A percentile compares a stretch with the other conserved stretches of the same genome.
Conservation (phyloP, 1,284 basidiomycete species). For the Ustilago trichophora region DNA sequence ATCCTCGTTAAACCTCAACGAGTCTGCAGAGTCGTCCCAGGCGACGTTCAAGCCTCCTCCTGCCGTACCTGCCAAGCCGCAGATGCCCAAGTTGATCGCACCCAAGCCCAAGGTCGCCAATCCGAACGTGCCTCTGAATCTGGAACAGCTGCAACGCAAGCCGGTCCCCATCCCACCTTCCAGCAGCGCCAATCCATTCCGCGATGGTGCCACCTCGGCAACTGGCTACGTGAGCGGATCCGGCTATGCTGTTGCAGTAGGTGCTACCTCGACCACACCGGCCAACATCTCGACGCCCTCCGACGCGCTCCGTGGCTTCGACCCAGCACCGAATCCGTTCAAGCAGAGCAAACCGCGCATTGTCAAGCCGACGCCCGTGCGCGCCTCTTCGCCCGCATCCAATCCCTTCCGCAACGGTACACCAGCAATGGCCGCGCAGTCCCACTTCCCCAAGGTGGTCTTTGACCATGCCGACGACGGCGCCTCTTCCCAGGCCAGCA, state of each 20-base stretch:
- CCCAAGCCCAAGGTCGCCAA: constrained; percentile 44
- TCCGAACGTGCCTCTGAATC: constrained; percentile 37
- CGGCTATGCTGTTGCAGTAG: constrained; percentile 37
- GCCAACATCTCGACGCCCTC: constrained; percentile 35
- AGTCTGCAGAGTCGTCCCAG: constrained; percentile 1
- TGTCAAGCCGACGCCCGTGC: constrained; percentile 59
- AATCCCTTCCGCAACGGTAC: constrained; percentile 50
- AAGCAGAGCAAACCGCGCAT: constrained; percentile 61
- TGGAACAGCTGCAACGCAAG: constrained; percentile 34
- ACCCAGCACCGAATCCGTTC: constrained; percentile 60
- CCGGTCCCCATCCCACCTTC: constrained; percentile 30
- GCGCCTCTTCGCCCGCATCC: constrained; percentile 50
- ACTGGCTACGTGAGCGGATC: constrained; percentile 27
- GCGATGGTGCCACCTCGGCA: constrained; percentile 29
- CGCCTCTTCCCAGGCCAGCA: constrained; percentile 38
- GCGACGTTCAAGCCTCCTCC: constrained; percentile 31
- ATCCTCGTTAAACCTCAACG: constrained; percentile 2
- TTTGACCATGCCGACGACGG: constrained; percentile 36
- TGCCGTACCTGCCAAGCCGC: constrained; percentile 47
- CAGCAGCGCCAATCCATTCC: constrained; percentile 43
- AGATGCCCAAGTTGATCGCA: constrained; percentile 44
- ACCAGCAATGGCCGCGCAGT: constrained; percentile 32
- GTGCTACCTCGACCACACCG: constrained; percentile 24
- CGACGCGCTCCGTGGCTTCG: constrained; percentile 51
- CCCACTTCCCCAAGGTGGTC: constrained; percentile 40